These are phyloP conservation scores for Cladosporium sp. DNA, from an alignment of 2,329 filamentous ascomycete species.

Conservation along the genomic window DNA sequence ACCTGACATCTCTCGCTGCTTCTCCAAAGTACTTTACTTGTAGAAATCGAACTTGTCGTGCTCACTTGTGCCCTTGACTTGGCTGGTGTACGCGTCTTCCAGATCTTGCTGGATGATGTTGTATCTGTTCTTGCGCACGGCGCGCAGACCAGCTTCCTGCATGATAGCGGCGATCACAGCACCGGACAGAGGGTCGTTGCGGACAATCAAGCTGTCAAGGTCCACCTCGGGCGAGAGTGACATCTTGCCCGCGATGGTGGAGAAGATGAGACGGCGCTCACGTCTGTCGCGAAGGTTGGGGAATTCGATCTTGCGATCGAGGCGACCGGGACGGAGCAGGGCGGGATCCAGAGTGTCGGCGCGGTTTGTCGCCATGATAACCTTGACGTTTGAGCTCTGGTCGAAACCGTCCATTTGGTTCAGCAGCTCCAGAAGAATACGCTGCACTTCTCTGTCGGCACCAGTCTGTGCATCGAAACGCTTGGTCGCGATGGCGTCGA, in stretches of 20 bases:
- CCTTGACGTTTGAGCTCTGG: constrained; percentile 98
- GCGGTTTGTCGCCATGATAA: constrained; percentile 99
- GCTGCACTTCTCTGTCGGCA: constrained; percentile 96
- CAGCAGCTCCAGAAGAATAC: constrained; percentile 92
- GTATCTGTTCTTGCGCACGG: constrained; percentile 96
- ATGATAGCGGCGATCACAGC: constrained; percentile 98
- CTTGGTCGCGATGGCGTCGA: constrained; percentile 98
- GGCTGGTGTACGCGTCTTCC: constrained; percentile 94
- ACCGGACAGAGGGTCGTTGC: constrained; percentile 92
- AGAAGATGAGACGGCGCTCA: constrained; percentile 94
- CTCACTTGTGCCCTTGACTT: constrained; percentile 83
- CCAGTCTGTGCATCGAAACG: constrained; percentile 98
- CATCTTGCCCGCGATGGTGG: constrained; percentile 97
- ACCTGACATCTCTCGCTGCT: not conserved
- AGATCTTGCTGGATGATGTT: constrained; percentile 98
- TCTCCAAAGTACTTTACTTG: constrained; percentile 57
- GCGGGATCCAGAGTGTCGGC: constrained; percentile 96
- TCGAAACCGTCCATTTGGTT: constrained; percentile 99
- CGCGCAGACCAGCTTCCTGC: constrained; percentile 94
- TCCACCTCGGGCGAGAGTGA: constrained; percentile 95
- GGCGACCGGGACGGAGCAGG: constrained; percentile 86
- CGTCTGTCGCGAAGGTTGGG: constrained; percentile 90
- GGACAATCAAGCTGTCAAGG: constrained; percentile 90
- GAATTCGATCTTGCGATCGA: constrained; percentile 99
- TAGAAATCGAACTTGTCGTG: constrained; percentile 86